Conservation (phyloP, 1,284 basidiomycete species). For the Ganoderma multipileum region DNA sequence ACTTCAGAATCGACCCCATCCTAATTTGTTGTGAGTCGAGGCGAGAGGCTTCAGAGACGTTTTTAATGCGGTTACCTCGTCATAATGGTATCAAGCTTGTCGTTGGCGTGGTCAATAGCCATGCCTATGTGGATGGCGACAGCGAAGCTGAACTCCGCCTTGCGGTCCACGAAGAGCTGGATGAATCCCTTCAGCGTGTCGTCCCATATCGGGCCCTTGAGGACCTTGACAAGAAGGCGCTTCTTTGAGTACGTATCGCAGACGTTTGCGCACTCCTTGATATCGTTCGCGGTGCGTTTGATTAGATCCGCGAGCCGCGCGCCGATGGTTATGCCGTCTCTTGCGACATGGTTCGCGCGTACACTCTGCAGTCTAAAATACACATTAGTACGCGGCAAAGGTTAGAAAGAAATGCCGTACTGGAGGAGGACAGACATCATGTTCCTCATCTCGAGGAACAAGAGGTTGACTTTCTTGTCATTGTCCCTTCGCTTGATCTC, state of each 20-base stretch:
- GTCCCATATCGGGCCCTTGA: constrained; percentile 48
- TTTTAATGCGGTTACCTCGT: constrained; percentile 22
- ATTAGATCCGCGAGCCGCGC: constrained; percentile 32
- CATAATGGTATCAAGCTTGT: constrained; percentile 37
- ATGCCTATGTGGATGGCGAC: constrained; percentile 44
- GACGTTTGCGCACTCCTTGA: constrained; percentile 40
- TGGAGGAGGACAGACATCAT: constrained; percentile 51
- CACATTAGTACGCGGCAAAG: not conserved
- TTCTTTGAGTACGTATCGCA: constrained; percentile 44
- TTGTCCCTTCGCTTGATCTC: constrained; percentile 50
- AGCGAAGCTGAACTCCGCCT: constrained; percentile 41
- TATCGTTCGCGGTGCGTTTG: constrained; percentile 37
- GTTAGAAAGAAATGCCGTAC: constrained; percentile 36
- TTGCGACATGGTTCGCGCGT: constrained; percentile 23
- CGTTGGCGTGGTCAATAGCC: constrained; percentile 42
- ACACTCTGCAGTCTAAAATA: constrained; percentile 14
- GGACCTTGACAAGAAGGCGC: constrained; percentile 42
- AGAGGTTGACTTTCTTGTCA: constrained; percentile 47
- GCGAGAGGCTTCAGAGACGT: not conserved
- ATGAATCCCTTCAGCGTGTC: constrained; percentile 42
- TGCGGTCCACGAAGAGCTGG: constrained; percentile 41
- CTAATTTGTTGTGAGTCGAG: constrained; percentile 6
- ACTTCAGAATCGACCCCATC: constrained; percentile 22
- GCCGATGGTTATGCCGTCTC: constrained; percentile 33
- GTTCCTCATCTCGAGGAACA: constrained; percentile 52